Conservation (phyloP, 2,329 filamentous ascomycete species). For the Penicillium hesseltinei region DNA sequence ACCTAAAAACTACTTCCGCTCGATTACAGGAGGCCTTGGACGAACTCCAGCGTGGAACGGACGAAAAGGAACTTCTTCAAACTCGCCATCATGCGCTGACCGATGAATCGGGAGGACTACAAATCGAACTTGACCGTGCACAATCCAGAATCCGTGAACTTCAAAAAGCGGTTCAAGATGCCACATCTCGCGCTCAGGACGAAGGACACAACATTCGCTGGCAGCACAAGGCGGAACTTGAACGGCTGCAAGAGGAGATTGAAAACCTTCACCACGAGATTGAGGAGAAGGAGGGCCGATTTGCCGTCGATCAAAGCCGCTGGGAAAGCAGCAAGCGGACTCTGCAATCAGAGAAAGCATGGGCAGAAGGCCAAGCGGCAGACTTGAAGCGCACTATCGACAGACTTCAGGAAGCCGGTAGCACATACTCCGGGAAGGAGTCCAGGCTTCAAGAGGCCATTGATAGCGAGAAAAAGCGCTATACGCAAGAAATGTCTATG, state of each 20-base stretch:
- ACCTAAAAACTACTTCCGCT: constrained; percentile 40
- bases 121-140: constrained; percentile 58
- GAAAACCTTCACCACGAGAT: constrained; percentile 63
- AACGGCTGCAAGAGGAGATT: constrained; percentile 56
- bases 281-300: constrained; percentile 67
- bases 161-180: constrained; percentile 50
- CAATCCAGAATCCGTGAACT: constrained; percentile 48
- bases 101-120: constrained; percentile 64
- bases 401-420: constrained; percentile 65
- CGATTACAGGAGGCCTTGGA: constrained; percentile 58
- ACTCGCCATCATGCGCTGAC: constrained; percentile 66
- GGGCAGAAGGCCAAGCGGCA: constrained; percentile 65
- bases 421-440: constrained; percentile 66
- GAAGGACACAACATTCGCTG: constrained; percentile 60
- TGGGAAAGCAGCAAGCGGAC: constrained; percentile 68
- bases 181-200: constrained; percentile 58
- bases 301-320: constrained; percentile 68
- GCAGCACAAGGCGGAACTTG: constrained; percentile 56
- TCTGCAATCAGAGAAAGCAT: constrained; percentile 64
- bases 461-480: constrained; percentile 68
- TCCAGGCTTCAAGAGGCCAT: constrained; percentile 65
- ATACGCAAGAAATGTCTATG: constrained; percentile 68
- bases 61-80: constrained; percentile 68
- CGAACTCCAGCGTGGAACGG: constrained; percentile 57
- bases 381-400: constrained; percentile 70